These are phyloP conservation scores for Tripterygium wilfordii DNA, from an alignment of 177 flowering plant genomes.

Conservation along the genomic window DNA sequence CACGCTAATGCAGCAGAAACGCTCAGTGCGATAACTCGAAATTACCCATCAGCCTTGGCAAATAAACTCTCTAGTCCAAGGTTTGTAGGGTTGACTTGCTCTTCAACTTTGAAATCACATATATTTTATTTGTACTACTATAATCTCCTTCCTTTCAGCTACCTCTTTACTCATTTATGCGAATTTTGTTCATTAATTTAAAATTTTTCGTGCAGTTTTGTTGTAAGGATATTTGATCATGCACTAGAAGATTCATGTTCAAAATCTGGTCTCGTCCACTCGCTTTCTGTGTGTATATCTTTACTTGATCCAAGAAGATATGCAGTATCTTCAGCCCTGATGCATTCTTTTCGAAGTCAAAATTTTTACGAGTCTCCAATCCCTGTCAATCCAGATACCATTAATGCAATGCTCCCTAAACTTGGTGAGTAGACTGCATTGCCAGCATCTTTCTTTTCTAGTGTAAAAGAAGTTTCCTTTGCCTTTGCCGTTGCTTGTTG, in stretches of 20 bases:
- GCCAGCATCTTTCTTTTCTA: no score
- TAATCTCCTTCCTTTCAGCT: not conserved
- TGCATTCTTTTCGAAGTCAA: slow-evolving; percentile 71
- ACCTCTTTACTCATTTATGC: not conserved
- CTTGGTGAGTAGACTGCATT: slow-evolving; percentile 62
- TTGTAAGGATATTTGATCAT: slow-evolving; percentile 73
- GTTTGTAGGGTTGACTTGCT: slow-evolving; percentile 31
- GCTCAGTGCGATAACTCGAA: slow-evolving; percentile 76
- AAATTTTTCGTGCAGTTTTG: slow-evolving; percentile 52
- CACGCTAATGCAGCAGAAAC: slow-evolving; percentile 96
- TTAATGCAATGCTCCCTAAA: slow-evolving; percentile 85
- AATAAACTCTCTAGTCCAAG: slow-evolving; percentile 79
- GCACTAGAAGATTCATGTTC: slow-evolving; percentile 74
- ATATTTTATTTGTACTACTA: no score
- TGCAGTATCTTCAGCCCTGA: slow-evolving; percentile 41
- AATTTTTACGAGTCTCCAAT: slow-evolving; percentile 63
- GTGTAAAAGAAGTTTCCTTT: no score
- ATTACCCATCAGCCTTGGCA: slow-evolving; percentile 76
- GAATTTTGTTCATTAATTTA: not conserved
- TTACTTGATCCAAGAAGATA: slow-evolving; percentile 85
- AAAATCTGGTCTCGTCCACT: slow-evolving; percentile 80
- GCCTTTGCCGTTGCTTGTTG: no score
- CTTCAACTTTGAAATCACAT: no score
- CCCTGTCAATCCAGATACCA: slow-evolving; percentile 71
- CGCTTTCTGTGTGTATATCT: slow-evolving; percentile 83